Base-by-base conservation (phyloP, 495 filamentous ascomycete species). In the Jackrogersella multiformis region DNA sequence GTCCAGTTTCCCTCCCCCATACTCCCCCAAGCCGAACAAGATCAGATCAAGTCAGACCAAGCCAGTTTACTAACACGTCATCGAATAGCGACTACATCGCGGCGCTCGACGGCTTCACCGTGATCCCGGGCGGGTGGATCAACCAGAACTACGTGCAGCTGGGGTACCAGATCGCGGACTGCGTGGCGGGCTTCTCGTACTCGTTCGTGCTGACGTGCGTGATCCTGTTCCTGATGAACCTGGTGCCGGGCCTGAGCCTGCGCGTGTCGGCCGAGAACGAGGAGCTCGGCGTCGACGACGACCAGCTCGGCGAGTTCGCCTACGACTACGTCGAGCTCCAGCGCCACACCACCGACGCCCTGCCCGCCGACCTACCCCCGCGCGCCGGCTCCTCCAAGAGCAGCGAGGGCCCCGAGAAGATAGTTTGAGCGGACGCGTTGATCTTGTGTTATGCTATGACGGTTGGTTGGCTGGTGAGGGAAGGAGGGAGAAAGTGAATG, bases 231-330 rank as follows among this genome's bases (percentile, higher is more conserved):
- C 58, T 93, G 67, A 83, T 94, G 74, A 91, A 93, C 76, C 84
- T 90, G 67, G 82, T 94, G 35, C 90, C 92, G 4, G 89, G 89
- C 36, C 79, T 93, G 21, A 85, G 82, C 71, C 85, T 95, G 36
- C 91, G 92, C 58, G 88, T 87, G 15, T 80, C 76, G 38, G 87
- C 92, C 73, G 90, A 90, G 66, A 86, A 88, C 35, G 92, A 95
- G 79, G 84, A 92, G 35, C 78, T 88, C 36, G 92, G 92, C 52
- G 87, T 94, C 64, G 92, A 95, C 67, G 90, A 92, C 70, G 87
- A 87, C 58, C 89, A 95, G 77, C 90, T 93, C 73, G 90, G 90
- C 75, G 90, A 93, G 75, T 93, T 92, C 80, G 90, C 90, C 39
- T 93, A 93, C 73, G 90, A 93, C 77, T 93, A 91, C 71, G 90